Evolutionary conservation across 169 alveolate genomes (phyloP), one percentile per base, ranked within the genome.

Genomic region (Miamiensis avidus): DNA sequence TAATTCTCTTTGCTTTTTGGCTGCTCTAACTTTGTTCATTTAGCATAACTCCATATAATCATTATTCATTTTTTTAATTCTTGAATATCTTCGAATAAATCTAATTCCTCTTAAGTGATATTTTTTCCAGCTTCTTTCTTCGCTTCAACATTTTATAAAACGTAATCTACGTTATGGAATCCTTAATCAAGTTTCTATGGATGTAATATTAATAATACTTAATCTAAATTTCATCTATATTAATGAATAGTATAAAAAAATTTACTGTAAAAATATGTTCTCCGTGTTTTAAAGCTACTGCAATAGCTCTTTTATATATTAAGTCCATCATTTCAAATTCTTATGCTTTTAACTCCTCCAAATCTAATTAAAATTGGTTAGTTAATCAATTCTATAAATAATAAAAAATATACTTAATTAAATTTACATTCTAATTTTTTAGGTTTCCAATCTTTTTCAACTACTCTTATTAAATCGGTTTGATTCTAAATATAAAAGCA

Each of bases 251-350:
- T 20, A 29, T 28, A n/a, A 1, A 28, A 28, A 75, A 75, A 20
- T 65, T 32, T 84, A 84, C 89, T 76, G 33, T 78, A 72, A 77
- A 77, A 1, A 85, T 85, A 78, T 84, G 78, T 31, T 81, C 90
- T 34, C 34, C 87, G 65, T 77, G 65, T 75, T 86, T 86, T 74
- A 64, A 29, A 74, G 83, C 69, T 30, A 81, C 81, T 32, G 49
- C 31, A 30, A 30, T 74, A 75, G 87, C 81, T 81, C 81, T 86
- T 64, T 82, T 86, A 81, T 81, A 81, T 30, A 86, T 86, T 74
- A 86, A 86, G 34, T 74, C 81, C 84, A 81, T 86, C 90, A 86
- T 86, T 75, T 86, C 90, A 74, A 75, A 81, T 32, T 86, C 84
- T 77, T 86, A 76, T 32, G 65, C 78, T 65, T 75, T 74, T 25